Percentiles rank a stretch among this genome's conserved stretches.
These are phyloP conservation scores for Bryoerythrophyllum caledonicum DNA, from an alignment of 225 moss, liverwort and hornwort species.

Conservation along the genomic window DNA sequence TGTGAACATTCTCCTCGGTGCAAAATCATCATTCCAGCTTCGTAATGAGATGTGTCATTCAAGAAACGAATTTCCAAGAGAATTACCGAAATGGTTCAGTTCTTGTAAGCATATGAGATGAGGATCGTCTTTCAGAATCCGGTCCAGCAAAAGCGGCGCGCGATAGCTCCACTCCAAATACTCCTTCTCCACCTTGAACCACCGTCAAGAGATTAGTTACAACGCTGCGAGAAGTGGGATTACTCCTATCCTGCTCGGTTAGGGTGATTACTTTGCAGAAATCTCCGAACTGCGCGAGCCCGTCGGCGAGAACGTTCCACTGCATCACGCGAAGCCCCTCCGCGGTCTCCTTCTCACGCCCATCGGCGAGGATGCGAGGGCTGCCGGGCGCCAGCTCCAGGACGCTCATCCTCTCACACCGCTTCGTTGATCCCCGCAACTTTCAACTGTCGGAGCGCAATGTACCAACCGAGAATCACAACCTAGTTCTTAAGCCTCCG, in stretches of 20 bases:
- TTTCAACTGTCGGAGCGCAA: not conserved
- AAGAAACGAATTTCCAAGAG: not conserved
- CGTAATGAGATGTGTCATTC: not conserved
- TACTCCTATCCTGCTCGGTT: no score
- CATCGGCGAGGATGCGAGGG: constrained; percentile 5
- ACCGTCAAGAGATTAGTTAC: not conserved
- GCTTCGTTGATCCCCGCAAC: not conserved
- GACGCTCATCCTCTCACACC: not conserved
- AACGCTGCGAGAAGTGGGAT: no score
- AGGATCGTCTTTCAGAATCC: constrained; percentile 47
- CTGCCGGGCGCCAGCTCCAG: not conserved
- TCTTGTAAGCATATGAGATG: constrained; percentile 73
- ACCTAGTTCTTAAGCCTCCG: not conserved
- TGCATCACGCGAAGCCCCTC: constrained; percentile 57
- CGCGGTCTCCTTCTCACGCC: not conserved
- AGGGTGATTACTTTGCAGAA: constrained; percentile 41
- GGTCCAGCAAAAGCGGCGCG: constrained; percentile 50
- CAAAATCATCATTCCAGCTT: not conserved
- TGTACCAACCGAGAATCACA: not conserved
- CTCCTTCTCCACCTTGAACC: constrained; percentile 36
- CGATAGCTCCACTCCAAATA: constrained; percentile 59
- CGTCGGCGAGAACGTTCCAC: constrained; percentile 76
- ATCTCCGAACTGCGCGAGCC: constrained; percentile 65
- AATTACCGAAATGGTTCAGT: constrained; percentile 66
- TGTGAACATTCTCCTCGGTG: not conserved